phyloP scores from a whole-genome alignment of 2,329 filamentous ascomycete species.

The Aspergillus persii region DNA sequence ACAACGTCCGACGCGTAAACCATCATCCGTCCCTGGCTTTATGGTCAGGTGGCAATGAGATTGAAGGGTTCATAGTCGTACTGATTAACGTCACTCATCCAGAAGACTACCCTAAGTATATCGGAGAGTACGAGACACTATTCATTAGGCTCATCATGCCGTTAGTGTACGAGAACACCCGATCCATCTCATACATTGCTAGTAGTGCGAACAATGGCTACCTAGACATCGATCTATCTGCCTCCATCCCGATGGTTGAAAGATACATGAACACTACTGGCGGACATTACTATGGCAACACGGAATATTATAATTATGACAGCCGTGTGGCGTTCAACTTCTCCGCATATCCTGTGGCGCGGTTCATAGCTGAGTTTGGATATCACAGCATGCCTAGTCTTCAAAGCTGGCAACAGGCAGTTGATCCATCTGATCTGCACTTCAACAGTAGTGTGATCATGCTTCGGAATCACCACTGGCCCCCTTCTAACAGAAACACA shows the following conservation, averaged over 20 bases:
- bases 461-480: conserved; percentile 60
- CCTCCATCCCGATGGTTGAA: conserved; percentile 53
- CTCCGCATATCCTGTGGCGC: conserved; percentile 55
- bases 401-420: conserved; percentile 56
- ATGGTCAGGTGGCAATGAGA: conserved; percentile 59
- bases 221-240: conserved; percentile 53
- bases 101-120: conserved; percentile 42
- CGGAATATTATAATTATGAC: conserved; percentile 61
- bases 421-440: conserved; percentile 50
- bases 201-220: conserved; percentile 62
- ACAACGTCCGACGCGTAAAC: conserved; percentile 61
- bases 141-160: conserved; percentile 57
- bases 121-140: conserved; percentile 57
- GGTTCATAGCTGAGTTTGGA: conserved; percentile 64
- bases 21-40: conserved; percentile 58
- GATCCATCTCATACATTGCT: conserved; percentile 60
- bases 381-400: conserved; percentile 63
- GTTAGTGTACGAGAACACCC: conserved; percentile 57
- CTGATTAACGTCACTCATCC: conserved; percentile 46
- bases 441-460: conserved; percentile 59
- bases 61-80: conserved; percentile 56
- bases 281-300: conserved; percentile 59
- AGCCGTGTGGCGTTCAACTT: conserved; percentile 53
- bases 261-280: conserved; percentile 55
- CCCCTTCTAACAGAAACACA: conserved; percentile 49